Conservation (phyloP, 306 rosid species). For the Pachyrhizus erosus region DNA sequence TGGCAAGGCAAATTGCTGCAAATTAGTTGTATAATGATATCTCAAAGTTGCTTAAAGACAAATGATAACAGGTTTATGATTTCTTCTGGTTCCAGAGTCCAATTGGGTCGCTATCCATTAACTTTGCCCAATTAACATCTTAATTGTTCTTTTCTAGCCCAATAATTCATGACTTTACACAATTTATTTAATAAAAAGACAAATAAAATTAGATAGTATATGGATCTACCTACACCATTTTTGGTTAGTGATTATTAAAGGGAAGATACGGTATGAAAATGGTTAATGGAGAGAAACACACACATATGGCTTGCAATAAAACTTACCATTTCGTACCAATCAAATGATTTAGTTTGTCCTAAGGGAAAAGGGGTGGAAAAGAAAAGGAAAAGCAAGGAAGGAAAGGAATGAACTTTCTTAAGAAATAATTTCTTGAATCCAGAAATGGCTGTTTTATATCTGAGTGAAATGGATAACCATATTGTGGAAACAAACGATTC, state of each 20-base stretch:
- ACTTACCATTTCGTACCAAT: neutral
- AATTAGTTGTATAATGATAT: neutral
- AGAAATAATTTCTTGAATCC: neutral
- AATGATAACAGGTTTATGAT: neutral
- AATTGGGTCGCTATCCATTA: conserved; percentile 18
- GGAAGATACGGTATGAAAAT: neutral
- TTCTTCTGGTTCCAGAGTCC: neutral
- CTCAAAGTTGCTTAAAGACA: neutral
- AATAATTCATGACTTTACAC: neutral
- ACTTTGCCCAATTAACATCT: conserved; percentile 7
- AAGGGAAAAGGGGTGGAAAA: neutral
- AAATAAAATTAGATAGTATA: neutral
- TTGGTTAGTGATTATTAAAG: neutral
- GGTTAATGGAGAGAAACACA: neutral
- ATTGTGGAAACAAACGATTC: conserved; percentile 37
- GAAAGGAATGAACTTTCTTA: neutral
- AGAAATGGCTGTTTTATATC: neutral
- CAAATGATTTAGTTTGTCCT: conserved; percentile 34
- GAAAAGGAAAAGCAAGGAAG: neutral
- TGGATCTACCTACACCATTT: neutral
- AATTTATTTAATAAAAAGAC: conserved; percentile 10
- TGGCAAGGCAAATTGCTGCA: neutral
- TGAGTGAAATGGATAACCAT: conserved; percentile 8
- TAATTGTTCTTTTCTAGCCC: neutral
- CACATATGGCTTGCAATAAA: neutral